A percentile compares a stretch with the other conserved stretches of the same genome.
These are phyloP conservation scores for Amaranthus tricolor DNA, from an alignment of 179 eudicot genomes.

Conservation along the genomic window DNA sequence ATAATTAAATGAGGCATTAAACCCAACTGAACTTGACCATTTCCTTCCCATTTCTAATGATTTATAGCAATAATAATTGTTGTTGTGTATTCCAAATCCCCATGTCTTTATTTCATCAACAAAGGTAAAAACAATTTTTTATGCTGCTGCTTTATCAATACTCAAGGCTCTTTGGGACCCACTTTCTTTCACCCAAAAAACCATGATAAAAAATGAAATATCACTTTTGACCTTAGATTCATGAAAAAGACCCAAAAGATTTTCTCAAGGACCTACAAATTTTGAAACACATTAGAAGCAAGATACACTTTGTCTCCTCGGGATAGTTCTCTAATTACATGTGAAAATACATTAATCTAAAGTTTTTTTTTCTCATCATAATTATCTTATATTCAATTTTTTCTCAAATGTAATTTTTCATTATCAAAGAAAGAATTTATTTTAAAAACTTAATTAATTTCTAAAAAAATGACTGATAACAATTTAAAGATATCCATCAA, in stretches of 20 bases:
- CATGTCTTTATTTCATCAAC: conserved; percentile 34
- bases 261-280: conserved; percentile 25
- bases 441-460: too few species aligned
- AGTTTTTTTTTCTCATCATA: too few species aligned
- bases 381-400: too few species aligned
- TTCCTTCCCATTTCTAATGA: conserved; percentile 2
- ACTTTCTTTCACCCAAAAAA: not conserved
- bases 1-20: conserved; percentile 11
- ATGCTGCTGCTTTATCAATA: conserved; percentile 11
- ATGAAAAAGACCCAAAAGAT: conserved; percentile 8
- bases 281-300: not conserved
- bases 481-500: too few species aligned
- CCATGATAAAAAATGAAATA: not conserved
- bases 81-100: conserved; percentile 25
- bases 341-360: not conserved
- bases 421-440: too few species aligned
- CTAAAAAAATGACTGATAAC: too few species aligned
- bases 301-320: conserved; percentile 19
- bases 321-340: not conserved
- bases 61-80: conserved; percentile 11
- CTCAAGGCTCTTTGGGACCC: conserved; percentile 9
- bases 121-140: not conserved
- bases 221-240: conserved; percentile 18
- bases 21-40: conserved; percentile 2
- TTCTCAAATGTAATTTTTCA: too few species aligned